Evolutionary conservation across 371 early-diverging fungal species (phyloP), one percentile per base, ranked within the genome.

Genomic region (Mucor plumbeus): DNA sequence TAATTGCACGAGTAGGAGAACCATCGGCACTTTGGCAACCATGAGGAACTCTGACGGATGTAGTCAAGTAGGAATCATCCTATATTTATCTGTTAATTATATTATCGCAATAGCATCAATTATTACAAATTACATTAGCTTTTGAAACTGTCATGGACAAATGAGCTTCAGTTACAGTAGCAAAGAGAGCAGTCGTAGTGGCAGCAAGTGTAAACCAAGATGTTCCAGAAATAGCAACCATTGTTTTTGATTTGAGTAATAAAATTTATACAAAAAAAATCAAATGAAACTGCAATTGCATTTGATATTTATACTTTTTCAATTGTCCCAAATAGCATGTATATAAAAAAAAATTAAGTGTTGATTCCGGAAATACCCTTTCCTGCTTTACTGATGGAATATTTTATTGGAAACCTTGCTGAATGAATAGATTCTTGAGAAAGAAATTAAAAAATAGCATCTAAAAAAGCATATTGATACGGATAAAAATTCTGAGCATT

Each of bases 1-100:
- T 54, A 15, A 54, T 54, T 26, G 54, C 54, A 26, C 54, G 54
- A 54, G 54, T 54, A 34, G 54, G 54, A 54, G 54, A 54, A 14
- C 26, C 34, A 15, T 54, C 15, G 26, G 54, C 54, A 31, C 54
- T 54, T 34, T 54, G 26, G 33, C 54, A 54, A 9, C 54, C 54
- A 34, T 54, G 54, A 34, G 54, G 54, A 34, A 54, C 34, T 54
- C 54, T 54, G 15, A 54, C n/a, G 13, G 54, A 10, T 13, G 54
- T 54, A 34, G 54, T 54, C 33, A 54, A 14, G 34, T 54, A 54
- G 6, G 54, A 34, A 14, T 54, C 34, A 13, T 54, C 54, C 54
- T 54, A 9, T 3, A 33, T 26, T 26, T 26, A 26, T 26, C 26
- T 26, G 26, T 26, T 3, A 26, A 26, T 26, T 26, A 26, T 26